phyloP scores from a whole-genome alignment of 352 stramenopile genomes.

The Saprolegnia parasitica region DNA sequence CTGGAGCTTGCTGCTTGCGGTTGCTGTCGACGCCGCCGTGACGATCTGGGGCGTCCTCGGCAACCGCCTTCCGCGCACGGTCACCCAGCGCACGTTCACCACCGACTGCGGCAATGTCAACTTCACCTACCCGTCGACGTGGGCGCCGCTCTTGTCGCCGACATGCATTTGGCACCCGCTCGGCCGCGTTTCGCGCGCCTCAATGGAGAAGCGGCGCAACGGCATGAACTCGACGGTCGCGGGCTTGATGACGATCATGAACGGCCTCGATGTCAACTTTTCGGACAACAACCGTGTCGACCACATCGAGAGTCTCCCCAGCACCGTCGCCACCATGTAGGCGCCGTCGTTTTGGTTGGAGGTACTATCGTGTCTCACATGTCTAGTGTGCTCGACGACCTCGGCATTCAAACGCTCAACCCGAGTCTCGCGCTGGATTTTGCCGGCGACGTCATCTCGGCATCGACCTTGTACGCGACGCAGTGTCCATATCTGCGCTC shows the following conservation, averaged over 20 bases:
- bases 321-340: conserved; percentile 4
- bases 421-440: neutral
- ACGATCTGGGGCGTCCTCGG: neutral
- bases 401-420: conserved; percentile 16
- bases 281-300: neutral
- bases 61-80: neutral
- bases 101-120: conserved; percentile 10
- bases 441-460: neutral
- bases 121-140: neutral
- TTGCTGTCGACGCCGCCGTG: too few species aligned
- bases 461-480: neutral
- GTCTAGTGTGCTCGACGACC: conserved; percentile 1
- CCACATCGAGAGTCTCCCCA: neutral
- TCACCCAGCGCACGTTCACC: neutral
- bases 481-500: neutral
- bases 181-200: neutral
- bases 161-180: conserved; percentile 11
- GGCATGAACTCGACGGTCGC: neutral
- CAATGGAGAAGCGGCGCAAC: neutral
- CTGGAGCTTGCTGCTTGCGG: too few species aligned
- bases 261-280: conserved; percentile 1
- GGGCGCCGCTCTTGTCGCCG: neutral
- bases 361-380: neutral
- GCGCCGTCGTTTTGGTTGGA: neutral
- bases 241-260: neutral